These are phyloP conservation scores for Bolboschoenoplectus hybrid DNA, from an alignment of 202 grass and related monocot species.

Conservation along the genomic window DNA sequence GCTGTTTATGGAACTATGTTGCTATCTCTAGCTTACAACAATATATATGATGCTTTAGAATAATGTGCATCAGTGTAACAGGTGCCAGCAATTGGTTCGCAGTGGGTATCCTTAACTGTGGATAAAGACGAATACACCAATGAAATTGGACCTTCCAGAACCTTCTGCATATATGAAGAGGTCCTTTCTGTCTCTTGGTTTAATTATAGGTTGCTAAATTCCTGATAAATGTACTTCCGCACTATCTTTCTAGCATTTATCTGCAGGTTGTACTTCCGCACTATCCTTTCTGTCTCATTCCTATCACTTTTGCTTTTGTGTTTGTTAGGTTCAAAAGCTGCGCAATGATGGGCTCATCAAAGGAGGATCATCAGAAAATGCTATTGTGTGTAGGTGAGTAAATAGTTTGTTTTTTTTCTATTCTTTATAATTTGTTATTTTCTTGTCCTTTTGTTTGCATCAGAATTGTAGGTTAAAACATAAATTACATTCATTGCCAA, in stretches of 20 bases:
- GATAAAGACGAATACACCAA: slow-evolving; percentile 62
- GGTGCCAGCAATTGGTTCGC: slow-evolving; percentile 66
- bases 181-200: slow-evolving; percentile 41
- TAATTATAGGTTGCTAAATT: slow-evolving; percentile 13
- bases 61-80: slow-evolving; percentile 42
- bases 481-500: neutral
- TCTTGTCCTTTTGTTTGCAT: slow-evolving; percentile 45
- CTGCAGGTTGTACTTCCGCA: neutral
- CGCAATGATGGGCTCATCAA: slow-evolving; percentile 73
- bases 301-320: neutral
- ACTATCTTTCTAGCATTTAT: neutral
- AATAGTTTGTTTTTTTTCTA: slow-evolving; percentile 25
- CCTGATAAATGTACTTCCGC: neutral
- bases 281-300: neutral
- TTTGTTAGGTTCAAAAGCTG: slow-evolving; percentile 65
- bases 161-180: slow-evolving; percentile 96
- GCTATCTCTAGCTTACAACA: neutral
- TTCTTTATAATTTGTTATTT: slow-evolving; percentile 24
- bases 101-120: slow-evolving; percentile 72
- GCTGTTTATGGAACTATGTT: neutral
- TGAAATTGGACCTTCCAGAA: slow-evolving; percentile 82
- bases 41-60: neutral
- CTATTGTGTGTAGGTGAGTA: slow-evolving; percentile 86
- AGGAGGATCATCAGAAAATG: slow-evolving; percentile 88
- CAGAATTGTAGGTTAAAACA: slow-evolving; percentile 28